phyloP scores from a whole-genome alignment of 1,139 yeast genomes.

The Hemisphaericaspora xylanilytica region DNA sequence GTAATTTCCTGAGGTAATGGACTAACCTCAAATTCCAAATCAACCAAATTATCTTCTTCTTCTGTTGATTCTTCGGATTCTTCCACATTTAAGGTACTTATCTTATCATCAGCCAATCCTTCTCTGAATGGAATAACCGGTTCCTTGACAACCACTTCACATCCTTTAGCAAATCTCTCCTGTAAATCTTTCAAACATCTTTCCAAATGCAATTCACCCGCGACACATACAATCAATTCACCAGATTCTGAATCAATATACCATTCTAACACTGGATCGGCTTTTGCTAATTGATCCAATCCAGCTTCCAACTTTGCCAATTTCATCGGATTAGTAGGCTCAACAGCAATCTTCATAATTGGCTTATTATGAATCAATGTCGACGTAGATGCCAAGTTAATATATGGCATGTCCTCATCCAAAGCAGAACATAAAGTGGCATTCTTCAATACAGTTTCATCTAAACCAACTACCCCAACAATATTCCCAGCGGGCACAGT shows the following conservation, averaged over 20 bases:
- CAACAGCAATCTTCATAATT: conserved; percentile 90
- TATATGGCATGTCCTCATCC: conserved; percentile 55
- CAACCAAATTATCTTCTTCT: conserved; percentile 40
- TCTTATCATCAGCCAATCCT: conserved; percentile 52
- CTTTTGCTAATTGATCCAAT: conserved; percentile 70
- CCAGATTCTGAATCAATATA: conserved; percentile 80
- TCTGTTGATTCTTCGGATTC: conserved; percentile 18
- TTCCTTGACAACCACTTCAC: conserved; percentile 81
- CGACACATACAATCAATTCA: conserved; percentile 86
- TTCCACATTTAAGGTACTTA: conserved; percentile 17
- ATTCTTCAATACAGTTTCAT: conserved; percentile 74
- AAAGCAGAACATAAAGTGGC: conserved; percentile 67
- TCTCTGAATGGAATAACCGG: conserved; percentile 96
- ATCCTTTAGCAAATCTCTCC: conserved; percentile 84
- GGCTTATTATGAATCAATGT: conserved; percentile 67
- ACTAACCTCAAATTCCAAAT: conserved; percentile 47
- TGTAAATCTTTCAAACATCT: conserved; percentile 84
- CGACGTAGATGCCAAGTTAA: conserved; percentile 63
- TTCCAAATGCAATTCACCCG: conserved; percentile 94
- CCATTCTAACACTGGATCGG: conserved; percentile 92
- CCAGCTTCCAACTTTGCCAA: conserved; percentile 77
- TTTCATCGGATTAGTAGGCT: conserved; percentile 84
- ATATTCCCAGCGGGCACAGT: conserved; percentile 93
- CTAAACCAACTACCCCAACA: conserved; percentile 92
- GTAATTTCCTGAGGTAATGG: conserved; percentile 58